A percentile compares a stretch with the other conserved stretches of the same genome.
Conservation (phyloP, 352 stramenopile genomes). For the Globisporangium abappressorium region DNA sequence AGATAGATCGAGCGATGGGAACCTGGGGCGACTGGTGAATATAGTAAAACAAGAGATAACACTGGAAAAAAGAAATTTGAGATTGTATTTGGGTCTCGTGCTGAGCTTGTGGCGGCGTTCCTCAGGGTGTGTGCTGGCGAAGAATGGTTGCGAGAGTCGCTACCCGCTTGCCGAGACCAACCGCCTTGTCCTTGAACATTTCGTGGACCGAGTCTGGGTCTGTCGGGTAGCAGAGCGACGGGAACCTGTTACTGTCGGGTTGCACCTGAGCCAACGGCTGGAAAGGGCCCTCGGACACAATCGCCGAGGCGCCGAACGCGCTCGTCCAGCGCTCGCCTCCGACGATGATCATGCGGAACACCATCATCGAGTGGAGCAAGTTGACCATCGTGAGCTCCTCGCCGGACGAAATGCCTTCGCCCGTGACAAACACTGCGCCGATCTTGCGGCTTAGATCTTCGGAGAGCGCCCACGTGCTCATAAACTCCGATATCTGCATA, state of each 20-base stretch:
- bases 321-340: slow-evolving; percentile 84
- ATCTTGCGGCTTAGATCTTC: slow-evolving; percentile 82
- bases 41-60: slow-evolving; percentile 4
- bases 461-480: slow-evolving; percentile 69
- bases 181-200: slow-evolving; percentile 83
- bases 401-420: slow-evolving; percentile 74
- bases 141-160: slow-evolving; percentile 45
- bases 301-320: slow-evolving; percentile 78
- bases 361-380: slow-evolving; percentile 83
- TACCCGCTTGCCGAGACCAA: slow-evolving; percentile 69
- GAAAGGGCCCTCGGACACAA: slow-evolving; percentile 77
- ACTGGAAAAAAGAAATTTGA: neutral
- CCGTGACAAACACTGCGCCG: slow-evolving; percentile 82
- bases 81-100: no score
- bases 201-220: slow-evolving; percentile 56
- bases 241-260: slow-evolving; percentile 30
- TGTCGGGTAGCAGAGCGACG: slow-evolving; percentile 49
- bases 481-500: slow-evolving; percentile 57
- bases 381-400: slow-evolving; percentile 87
- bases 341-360: slow-evolving; percentile 86
- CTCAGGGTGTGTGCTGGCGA: slow-evolving; percentile 3
- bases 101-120: no score
- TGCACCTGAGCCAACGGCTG: slow-evolving; percentile 21
- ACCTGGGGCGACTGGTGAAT: no score
- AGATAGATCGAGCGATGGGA: neutral